Evolutionary conservation across 257 asterid species (phyloP), one percentile per base, ranked within the genome.

Genomic region (Plantago elongata): DNA sequence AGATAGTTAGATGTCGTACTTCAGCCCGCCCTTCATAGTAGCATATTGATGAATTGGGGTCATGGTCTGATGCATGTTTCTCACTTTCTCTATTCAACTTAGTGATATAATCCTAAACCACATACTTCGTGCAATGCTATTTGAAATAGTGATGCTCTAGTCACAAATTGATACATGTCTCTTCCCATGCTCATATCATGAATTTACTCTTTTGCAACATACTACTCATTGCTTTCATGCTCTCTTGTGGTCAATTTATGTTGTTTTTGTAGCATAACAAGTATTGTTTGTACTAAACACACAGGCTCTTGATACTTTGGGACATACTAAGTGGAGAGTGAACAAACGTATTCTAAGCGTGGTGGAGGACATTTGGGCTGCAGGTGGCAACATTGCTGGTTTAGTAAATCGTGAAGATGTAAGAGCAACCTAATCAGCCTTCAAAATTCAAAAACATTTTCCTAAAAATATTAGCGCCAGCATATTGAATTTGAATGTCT

Each of bases 251-350:
- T 68, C 48, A 54, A 17, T 45, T 38, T n/a, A 51, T 74, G 64
- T 29, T 74, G 64, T 63, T 51, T 60, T 45, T 16, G 45, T 18
- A 16, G 49, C 40, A 14, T 56, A 29, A 27, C 56, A 34, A 59
- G 50, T 60, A 42, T 9, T 22, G 58, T 60, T 66, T 57, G 57
- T 18, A 51, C 64, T 66, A 55, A 57, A 49, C 61, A 15, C 67
- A 63, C 83, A 92, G 98, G 98, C 98, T 63, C 88, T 92, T 79
- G 95, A 88, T 83, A 92, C 95, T 57, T 74, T 92, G 72, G 98
- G 98, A 62, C 81, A 67, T 78, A 88, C 95, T 45, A 89, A 89
- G 79, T 92, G 98, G 98, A 84, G 95, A 75, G 93, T 92, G 69
- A 92, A 92, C 69, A 78, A 70, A 65, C 82, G 90, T 54, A 78